phyloP scores from a whole-genome alignment of 176 grass and related monocot genomes.

The Poa annua region DNA sequence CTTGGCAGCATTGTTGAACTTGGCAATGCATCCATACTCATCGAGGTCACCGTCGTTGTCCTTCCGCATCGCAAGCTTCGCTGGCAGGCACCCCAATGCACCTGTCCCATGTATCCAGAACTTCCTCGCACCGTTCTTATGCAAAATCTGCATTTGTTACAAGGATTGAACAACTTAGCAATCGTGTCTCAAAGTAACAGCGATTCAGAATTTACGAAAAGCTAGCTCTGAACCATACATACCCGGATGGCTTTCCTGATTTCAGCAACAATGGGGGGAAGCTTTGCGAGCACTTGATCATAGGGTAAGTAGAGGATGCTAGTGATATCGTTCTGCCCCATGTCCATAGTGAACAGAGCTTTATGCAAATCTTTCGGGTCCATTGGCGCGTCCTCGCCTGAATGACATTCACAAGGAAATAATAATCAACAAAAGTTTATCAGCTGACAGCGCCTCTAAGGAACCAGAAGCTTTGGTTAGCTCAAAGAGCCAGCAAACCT shows the following conservation, averaged over 20 bases:
- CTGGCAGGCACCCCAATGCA: constrained; percentile 75
- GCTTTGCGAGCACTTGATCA: constrained; percentile 51
- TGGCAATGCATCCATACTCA: constrained; percentile 56
- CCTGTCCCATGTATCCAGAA: constrained; percentile 83
- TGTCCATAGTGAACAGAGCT: constrained; percentile 80
- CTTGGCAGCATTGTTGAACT: constrained; percentile 62
- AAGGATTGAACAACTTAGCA: background rate
- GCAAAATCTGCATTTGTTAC: constrained; percentile 61
- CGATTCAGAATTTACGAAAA: background rate
- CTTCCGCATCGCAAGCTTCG: constrained; percentile 65
- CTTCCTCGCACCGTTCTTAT: constrained; percentile 66
- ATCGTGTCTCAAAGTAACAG: background rate
- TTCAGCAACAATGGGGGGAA: constrained; percentile 61
- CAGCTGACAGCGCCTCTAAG: background rate
- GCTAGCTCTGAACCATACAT: background rate
- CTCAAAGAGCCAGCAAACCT: constrained; percentile 32
- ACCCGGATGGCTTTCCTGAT: constrained; percentile 75
- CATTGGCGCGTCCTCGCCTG: constrained; percentile 50
- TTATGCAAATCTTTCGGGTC: constrained; percentile 50
- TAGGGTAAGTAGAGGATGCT: constrained; percentile 57
- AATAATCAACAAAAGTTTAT: background rate
- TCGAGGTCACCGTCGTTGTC: constrained; percentile 56
- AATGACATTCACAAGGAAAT: constrained; percentile 9
- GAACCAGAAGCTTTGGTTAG: background rate
- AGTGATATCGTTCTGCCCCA: constrained; percentile 86